These are phyloP conservation scores for Solanum megistacrolobum DNA, from an alignment of 257 asterid genomes.

Conservation along the genomic window DNA sequence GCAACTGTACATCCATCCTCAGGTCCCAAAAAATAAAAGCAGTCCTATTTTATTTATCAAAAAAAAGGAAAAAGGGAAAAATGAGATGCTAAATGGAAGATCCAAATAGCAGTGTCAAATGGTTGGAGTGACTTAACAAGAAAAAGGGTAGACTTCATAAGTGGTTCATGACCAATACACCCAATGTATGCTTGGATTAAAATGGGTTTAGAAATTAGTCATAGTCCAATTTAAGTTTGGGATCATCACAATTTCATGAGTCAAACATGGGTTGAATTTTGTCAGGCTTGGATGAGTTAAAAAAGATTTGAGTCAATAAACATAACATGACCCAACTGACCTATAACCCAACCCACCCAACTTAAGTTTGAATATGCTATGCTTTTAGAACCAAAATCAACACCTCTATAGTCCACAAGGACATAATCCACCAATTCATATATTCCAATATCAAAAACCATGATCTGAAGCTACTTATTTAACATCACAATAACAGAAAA, in stretches of 20 bases:
- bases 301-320: neutral
- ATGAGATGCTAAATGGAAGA: neutral
- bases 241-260: neutral
- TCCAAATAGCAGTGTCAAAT: neutral
- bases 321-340: neutral
- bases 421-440: neutral
- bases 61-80: neutral
- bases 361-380: neutral
- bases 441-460: neutral
- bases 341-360: neutral
- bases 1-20: neutral
- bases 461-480: neutral
- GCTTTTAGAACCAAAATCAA: neutral
- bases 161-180: neutral
- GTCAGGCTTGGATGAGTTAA: neutral
- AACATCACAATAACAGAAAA: neutral
- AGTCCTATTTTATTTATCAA: neutral
- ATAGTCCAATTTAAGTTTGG: neutral
- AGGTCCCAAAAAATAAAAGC: neutral
- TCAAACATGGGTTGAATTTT: neutral
- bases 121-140: neutral
- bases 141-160: neutral
- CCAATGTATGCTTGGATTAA: neutral
- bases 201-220: neutral
- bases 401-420: neutral